These are phyloP conservation scores for Luzula sylvatica DNA, from an alignment of 176 grass and related monocot species.

Conservation along the genomic window DNA sequence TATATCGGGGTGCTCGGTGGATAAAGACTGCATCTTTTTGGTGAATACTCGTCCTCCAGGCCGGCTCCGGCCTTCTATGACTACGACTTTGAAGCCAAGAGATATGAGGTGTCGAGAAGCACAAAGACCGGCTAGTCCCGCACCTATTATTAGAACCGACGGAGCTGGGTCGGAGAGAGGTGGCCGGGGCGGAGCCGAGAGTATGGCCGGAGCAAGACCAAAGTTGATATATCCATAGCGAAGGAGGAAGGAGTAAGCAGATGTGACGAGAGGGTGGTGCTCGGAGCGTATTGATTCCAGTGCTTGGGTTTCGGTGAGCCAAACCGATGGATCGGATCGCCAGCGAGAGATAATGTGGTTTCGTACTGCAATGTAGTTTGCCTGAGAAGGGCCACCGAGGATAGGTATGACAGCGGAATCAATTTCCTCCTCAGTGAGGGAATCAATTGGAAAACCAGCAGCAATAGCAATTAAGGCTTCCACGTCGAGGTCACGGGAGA, in stretches of 20 bases:
- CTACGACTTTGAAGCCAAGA: constrained; percentile 72
- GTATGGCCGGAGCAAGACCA: constrained; percentile 49
- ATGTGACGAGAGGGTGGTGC: constrained; percentile 55
- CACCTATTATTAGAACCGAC: constrained; percentile 63
- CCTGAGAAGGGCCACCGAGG: constrained; percentile 56
- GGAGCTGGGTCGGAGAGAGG: constrained; percentile 50
- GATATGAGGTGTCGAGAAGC: constrained; percentile 68
- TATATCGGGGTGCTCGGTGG: constrained; percentile 34
- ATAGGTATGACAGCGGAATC: constrained; percentile 53
- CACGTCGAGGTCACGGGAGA: constrained; percentile 85
- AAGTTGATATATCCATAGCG: constrained; percentile 89
- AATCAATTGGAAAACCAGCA: constrained; percentile 76
- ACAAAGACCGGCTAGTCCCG: constrained; percentile 70
- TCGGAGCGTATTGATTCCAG: constrained; percentile 78
- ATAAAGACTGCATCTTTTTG: constrained; percentile 62
- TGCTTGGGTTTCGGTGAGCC: constrained; percentile 44
- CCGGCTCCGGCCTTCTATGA: constrained; percentile 68
- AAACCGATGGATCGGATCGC: constrained; percentile 63
- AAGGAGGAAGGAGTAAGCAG: constrained; percentile 64
- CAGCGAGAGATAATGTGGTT: constrained; percentile 87
- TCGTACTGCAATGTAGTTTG: constrained; percentile 90
- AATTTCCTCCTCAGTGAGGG: constrained; percentile 88
- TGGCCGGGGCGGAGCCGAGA: constrained; percentile 34
- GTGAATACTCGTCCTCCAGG: constrained; percentile 90
- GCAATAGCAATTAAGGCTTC: constrained; percentile 75